Base-by-base conservation (phyloP, 768 basidiomycete genomes). In the Austroboletus festivus region DNA sequence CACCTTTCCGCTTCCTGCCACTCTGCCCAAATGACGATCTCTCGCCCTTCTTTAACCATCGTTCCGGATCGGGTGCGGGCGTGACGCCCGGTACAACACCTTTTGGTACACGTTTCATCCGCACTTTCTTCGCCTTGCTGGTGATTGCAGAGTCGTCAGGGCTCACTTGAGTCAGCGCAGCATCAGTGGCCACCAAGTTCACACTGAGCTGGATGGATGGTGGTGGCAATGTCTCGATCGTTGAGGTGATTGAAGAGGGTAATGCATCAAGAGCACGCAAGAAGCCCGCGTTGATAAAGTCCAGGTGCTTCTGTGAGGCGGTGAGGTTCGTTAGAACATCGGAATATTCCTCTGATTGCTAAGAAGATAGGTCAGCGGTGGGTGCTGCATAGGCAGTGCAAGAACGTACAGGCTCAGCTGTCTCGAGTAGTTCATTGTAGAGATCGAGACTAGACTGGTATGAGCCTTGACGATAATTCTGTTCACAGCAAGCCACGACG, bases 21-120 rank as follows among this genome's bases (percentile, higher is more conserved):
- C 74, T 72, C 16, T 73, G 72, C 31, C 59, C 61, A 62, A 78
- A 81, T 22, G 74, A 79, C 13, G 85, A 77, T 42, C 88, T 73
- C 64, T 90, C 87, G 44, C 80, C 86, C 73, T 89, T 92, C 79
- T 92, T 92, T 51, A 92, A 64, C 89, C 89, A 92, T 53, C 89
- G 73, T 65, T 92, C 89, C 21, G 89, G 88, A 69, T 92, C 89
- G 26, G 90, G 89, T 16, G 82, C 76, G 23, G 89, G 88, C 4
- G 89, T 89, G 12, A 88, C 81, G 18, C 89, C 89, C 16, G 82
- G 85, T 21, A 82, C 67, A 19, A 91, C 84, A n/a, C 85, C 84
- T 46, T 78, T 74, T 13, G 89, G 89, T 16, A 91, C 75, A 61
- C 88, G 82, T 53, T 79, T 78, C 67, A 68, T 78, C 50, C 85